Percentiles rank a stretch among this genome's conserved stretches.
These are phyloP conservation scores for Fusarium palustre DNA, from an alignment of 2,329 filamentous ascomycete species.

Conservation along the genomic window DNA sequence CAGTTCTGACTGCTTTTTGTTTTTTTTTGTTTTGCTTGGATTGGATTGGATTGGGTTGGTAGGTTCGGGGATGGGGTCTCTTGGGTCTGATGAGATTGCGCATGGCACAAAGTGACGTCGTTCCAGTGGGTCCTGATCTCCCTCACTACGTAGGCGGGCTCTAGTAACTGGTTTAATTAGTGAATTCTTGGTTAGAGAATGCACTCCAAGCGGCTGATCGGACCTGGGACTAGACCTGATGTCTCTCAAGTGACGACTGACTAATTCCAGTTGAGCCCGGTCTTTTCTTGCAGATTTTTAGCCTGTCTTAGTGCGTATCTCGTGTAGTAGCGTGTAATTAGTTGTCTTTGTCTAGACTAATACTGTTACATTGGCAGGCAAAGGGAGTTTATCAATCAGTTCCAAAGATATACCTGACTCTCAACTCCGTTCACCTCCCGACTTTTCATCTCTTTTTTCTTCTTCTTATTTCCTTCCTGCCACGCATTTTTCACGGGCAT, in stretches of 20 bases:
- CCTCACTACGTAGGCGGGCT: conserved; percentile 17
- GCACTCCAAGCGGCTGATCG: conserved; percentile 18
- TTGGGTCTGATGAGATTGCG: conserved; percentile 14
- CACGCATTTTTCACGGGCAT: conserved; percentile 35
- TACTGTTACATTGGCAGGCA: background rate
- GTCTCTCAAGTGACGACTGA: conserved; percentile 25
- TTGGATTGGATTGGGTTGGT: too few relatives aligned
- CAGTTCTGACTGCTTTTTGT: background rate
- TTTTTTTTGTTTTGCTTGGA: background rate
- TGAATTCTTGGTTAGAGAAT: background rate
- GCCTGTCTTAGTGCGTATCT: background rate
- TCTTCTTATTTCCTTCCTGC: background rate
- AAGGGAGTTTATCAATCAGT: too few relatives aligned
- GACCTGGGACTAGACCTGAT: conserved; percentile 11
- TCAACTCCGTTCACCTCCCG: background rate
- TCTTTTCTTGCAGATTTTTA: background rate
- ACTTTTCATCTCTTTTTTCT: background rate
- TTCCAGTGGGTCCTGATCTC: background rate
- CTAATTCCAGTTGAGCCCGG: conserved; percentile 26
- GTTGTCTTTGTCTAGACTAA: background rate
- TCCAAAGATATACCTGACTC: background rate
- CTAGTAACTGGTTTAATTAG: background rate
- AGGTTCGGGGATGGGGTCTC: too few relatives aligned
- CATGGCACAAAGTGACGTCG: conserved; percentile 20
- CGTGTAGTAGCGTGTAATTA: background rate